phyloP scores from a whole-genome alignment of 208 protist genomes.

The Naegleria fowleri region DNA sequence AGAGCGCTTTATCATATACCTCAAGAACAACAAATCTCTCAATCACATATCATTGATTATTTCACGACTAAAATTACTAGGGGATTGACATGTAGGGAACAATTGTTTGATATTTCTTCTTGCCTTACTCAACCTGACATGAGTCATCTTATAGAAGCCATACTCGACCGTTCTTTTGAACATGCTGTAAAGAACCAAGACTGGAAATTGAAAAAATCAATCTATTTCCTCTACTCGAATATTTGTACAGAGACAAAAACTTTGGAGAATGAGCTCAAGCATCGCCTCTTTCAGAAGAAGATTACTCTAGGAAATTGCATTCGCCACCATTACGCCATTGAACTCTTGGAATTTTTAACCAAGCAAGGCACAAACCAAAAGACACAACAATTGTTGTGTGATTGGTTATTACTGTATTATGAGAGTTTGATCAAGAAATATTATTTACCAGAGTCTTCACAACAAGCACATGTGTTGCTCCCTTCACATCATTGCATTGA shows the following conservation, averaged over 20 bases:
- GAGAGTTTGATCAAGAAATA: neutral
- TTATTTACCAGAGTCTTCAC: no score
- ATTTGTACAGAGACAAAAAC: neutral
- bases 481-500: no score
- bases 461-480: no score
- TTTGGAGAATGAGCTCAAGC: neutral
- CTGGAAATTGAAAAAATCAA: neutral
- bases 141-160: neutral
- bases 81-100: neutral
- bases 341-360: neutral
- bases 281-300: neutral
- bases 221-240: neutral
- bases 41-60: neutral
- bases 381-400: neutral
- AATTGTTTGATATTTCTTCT: neutral
- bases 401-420: neutral
- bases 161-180: neutral
- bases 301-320: no score
- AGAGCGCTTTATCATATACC: neutral
- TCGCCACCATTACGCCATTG: neutral
- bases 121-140: neutral
- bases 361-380: neutral
- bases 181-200: no score
- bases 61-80: neutral
- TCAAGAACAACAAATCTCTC: neutral